Evolutionary conservation across 2,329 filamentous ascomycete species (phyloP).

Genomic region (Grosmannia serpens): DNA sequence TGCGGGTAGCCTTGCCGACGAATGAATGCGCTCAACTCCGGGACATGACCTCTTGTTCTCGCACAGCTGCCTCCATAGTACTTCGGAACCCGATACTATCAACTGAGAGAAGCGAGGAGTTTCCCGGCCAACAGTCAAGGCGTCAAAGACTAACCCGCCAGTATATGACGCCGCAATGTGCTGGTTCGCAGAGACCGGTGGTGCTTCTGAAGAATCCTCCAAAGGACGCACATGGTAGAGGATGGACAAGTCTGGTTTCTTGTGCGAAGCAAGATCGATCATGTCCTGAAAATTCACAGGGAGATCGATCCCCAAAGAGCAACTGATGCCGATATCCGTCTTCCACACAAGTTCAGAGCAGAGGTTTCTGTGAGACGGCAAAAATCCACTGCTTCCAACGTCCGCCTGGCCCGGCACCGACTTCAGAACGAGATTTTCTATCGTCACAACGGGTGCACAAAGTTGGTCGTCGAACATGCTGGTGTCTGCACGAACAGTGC

Average conservation of each 20-base stretch:
- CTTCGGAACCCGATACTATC: constrained; percentile 16
- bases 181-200: neutral
- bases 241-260: constrained; percentile 25
- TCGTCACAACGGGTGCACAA: constrained; percentile 24
- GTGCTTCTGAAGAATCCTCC: neutral
- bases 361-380: constrained; percentile 37
- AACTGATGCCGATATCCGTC: constrained; percentile 21
- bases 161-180: neutral
- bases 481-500: constrained; percentile 30
- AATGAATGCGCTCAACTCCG: constrained; percentile 4
- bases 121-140: constrained; percentile 14
- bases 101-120: constrained; percentile 23
- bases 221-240: constrained; percentile 19
- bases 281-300: constrained; percentile 16
- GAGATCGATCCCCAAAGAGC: neutral
- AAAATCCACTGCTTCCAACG: constrained; percentile 22
- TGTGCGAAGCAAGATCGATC: constrained; percentile 25
- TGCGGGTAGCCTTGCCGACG: neutral
- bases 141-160: constrained; percentile 15
- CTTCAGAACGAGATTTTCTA: constrained; percentile 34
- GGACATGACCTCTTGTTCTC: neutral
- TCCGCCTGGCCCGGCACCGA: constrained; percentile 20
- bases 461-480: constrained; percentile 27
- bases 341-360: constrained; percentile 38
- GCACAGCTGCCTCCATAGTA: constrained; percentile 1